Percentiles rank a stretch among this genome's conserved stretches.
phyloP scores from a whole-genome alignment of 139 green algal genomes.

The Ulvella scutata region DNA sequence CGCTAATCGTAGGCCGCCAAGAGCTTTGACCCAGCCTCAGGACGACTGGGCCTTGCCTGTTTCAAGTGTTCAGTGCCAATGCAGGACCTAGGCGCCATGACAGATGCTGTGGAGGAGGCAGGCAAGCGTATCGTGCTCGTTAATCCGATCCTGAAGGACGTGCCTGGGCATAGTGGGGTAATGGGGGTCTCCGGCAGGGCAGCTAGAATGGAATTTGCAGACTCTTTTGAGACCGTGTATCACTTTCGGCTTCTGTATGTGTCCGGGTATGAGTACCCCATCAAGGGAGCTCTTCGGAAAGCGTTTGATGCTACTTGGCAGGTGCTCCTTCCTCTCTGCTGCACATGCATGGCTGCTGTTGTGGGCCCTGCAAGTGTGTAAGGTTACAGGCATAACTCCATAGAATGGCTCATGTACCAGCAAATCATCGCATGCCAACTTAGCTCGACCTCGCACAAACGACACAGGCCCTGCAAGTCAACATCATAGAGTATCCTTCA shows the following conservation, averaged over 20 bases:
- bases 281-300: conserved; percentile 40
- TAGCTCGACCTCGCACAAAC: background rate
- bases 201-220: conserved; percentile 28
- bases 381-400: background rate
- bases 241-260: conserved; percentile 46
- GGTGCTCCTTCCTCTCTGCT: conserved; percentile 7
- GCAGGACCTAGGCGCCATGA: too few relatives aligned
- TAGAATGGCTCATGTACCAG: background rate
- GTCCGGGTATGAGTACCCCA: conserved; percentile 30
- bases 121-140: conserved; percentile 40
- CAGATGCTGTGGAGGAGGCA: conserved; percentile 15
- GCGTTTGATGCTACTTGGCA: conserved; percentile 30
- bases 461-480: background rate
- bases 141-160: conserved; percentile 40
- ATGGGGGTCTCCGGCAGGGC: conserved; percentile 33
- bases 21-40: too few relatives aligned
- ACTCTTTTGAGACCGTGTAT: conserved; percentile 25
- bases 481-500: background rate
- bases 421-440: background rate
- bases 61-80: too few relatives aligned
- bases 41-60: too few relatives aligned
- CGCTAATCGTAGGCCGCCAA: too few relatives aligned
- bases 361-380: background rate
- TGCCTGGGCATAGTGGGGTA: conserved; percentile 27
- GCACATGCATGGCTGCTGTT: conserved; percentile 5